Percentiles rank a stretch among this genome's conserved stretches.
phyloP scores from a whole-genome alignment of 371 early-diverging fungal species.

The Syncephalis fuscata region DNA sequence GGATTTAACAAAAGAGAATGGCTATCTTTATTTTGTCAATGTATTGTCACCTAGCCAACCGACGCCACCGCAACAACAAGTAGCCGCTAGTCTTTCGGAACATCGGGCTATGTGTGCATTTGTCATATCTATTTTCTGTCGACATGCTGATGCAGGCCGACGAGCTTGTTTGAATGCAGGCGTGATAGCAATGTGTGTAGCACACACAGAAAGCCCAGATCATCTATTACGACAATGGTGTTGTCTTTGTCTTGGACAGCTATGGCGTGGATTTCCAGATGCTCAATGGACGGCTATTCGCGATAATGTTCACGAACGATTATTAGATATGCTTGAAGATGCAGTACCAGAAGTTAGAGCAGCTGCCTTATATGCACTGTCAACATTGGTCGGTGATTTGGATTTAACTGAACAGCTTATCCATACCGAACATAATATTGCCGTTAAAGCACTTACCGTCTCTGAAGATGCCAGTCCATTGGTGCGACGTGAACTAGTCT shows the following conservation, averaged over 20 bases:
- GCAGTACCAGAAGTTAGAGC: constrained; percentile 75
- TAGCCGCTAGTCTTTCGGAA: constrained; percentile 55
- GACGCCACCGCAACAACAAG: constrained; percentile 35
- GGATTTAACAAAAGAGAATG: constrained; percentile 83
- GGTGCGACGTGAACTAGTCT: constrained; percentile 65
- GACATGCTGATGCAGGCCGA: constrained; percentile 63
- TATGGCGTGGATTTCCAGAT: constrained; percentile 66
- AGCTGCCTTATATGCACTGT: constrained; percentile 60
- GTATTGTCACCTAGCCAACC: constrained; percentile 59
- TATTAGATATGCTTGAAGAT: constrained; percentile 44
- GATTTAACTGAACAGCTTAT: constrained; percentile 49
- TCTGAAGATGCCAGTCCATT: constrained; percentile 66
- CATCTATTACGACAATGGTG: constrained; percentile 86
- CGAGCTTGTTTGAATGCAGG: constrained; percentile 61
- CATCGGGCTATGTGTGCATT: constrained; percentile 84
- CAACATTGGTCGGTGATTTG: constrained; percentile 59
- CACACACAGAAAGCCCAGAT: constrained; percentile 56
- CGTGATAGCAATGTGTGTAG: constrained; percentile 43
- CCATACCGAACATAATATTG: constrained; percentile 50
- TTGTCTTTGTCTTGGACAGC: constrained; percentile 68
- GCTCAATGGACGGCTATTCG: constrained; percentile 54
- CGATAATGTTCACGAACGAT: constrained; percentile 44
- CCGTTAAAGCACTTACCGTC: constrained; percentile 34
- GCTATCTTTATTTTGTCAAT: constrained; percentile 83
- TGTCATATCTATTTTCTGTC: constrained; percentile 80